Evolutionary conservation across 805 yeast species (phyloP), one percentile per base, ranked within the genome.

Genomic region (Sungouiozyma ichnusensis): DNA sequence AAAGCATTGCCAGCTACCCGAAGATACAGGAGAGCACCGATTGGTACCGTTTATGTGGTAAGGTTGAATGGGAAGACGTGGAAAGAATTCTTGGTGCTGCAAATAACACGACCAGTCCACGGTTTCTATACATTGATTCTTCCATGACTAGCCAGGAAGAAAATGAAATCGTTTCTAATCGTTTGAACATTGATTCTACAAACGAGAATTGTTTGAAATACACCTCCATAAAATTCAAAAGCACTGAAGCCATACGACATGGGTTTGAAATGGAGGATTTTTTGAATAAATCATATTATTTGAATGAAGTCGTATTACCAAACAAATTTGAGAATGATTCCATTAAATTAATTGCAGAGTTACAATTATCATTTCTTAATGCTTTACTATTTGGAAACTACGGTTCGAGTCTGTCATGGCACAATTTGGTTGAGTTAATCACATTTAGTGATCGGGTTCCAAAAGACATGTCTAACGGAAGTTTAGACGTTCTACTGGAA

Each of bases 371-470:
- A 2, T 81, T 68, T 45, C 39, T 78, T 1, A 62, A 72, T 42
- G 64, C 71, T 35, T 51, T 77, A 1, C 49, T 77, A 1, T 64
- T 81, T 47, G 84, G 81, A 14, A 83, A 81, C 55, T 72, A 73
- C 51, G 74, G 83, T 16, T 75, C 81, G 13, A 70, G 76, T 16
- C 62, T 73, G 16, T 87, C 81, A 49, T 82, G 88, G 88, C 66
- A 73, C 41, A 66, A 64, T 16, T 47, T 80, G 31, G 48, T 75
- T 11, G 69, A 67, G 37, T 52, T 81, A n/a, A 19, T 60, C 16
- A 44, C 45, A 5, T 37, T 38, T 24, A 52, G 59, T 35, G 42
- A 55, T 1, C 32, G 40, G 2, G 45, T 55, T 16, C 18, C 7
- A 20, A 17, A n/a, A 16, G 20, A 20, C 14, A 9, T 20, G 17